Conservation (phyloP, 2,329 filamentous ascomycete genomes). For the Curvularia lunata region DNA sequence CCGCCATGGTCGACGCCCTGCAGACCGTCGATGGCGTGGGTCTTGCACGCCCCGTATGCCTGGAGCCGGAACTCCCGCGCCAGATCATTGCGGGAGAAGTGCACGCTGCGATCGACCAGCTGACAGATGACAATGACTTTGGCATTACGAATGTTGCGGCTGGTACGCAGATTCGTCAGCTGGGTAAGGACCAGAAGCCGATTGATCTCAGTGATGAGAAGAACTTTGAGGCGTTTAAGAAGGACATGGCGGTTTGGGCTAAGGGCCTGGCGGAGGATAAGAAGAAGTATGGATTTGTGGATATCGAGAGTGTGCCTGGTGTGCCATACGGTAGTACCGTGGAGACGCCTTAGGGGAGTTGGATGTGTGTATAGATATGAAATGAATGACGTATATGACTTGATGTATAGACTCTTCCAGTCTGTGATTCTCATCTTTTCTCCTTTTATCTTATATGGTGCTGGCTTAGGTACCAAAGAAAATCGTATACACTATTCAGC, state of each 20-base stretch:
- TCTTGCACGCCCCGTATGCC: conserved; percentile 60
- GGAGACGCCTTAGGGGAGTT: not conserved
- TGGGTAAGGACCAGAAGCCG: conserved; percentile 61
- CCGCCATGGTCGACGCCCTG: conserved; percentile 65
- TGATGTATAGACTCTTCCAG: not conserved
- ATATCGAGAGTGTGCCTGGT: conserved; percentile 48
- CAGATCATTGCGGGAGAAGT: conserved; percentile 55
- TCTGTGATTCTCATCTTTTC: too few species aligned
- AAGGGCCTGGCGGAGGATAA: conserved; percentile 51
- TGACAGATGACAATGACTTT: conserved; percentile 61
- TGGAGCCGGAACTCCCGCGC: conserved; percentile 57
- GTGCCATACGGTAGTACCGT: conserved; percentile 47
- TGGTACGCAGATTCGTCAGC: conserved; percentile 59
- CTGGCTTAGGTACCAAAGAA: too few species aligned
- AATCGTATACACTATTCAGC: too few species aligned
- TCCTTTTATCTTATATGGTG: too few species aligned
- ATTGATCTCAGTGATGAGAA: conserved; percentile 59
- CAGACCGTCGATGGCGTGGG: conserved; percentile 66
- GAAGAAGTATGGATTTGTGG: conserved; percentile 55
- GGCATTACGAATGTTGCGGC: conserved; percentile 55
- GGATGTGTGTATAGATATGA: not conserved
- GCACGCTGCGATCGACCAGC: conserved; percentile 55
- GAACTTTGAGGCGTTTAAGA: conserved; percentile 57
- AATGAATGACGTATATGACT: not conserved
- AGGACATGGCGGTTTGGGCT: conserved; percentile 56